Conservation (phyloP, 495 filamentous ascomycete genomes). For the Usnea hakonensis region DNA sequence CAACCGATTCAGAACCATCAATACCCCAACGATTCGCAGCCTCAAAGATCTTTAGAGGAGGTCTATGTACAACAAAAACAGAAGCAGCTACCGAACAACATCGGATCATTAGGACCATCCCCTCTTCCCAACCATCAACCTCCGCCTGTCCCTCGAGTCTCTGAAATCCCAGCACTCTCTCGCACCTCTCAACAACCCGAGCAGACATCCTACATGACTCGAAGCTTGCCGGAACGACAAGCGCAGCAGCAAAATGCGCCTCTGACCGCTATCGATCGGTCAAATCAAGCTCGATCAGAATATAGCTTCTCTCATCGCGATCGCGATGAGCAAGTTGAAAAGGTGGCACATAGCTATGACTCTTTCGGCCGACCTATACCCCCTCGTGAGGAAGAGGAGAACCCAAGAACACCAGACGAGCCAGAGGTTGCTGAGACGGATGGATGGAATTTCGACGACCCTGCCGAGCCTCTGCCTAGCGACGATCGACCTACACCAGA, state of each 20-base stretch:
- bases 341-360: constrained; percentile 51
- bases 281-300: constrained; percentile 36
- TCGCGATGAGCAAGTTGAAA: constrained; percentile 42
- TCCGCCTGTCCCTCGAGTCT: constrained; percentile 36
- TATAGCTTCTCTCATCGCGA: constrained; percentile 20
- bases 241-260: constrained; percentile 34
- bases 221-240: constrained; percentile 33
- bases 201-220: constrained; percentile 23
- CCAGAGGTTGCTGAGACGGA: constrained; percentile 50
- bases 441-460: constrained; percentile 90
- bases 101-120: constrained; percentile 38
- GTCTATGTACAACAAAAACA: constrained; percentile 39
- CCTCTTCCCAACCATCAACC: constrained; percentile 42
- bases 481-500: constrained; percentile 35
- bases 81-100: constrained; percentile 39
- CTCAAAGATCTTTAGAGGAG: constrained; percentile 44
- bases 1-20: constrained; percentile 36
- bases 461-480: constrained; percentile 37
- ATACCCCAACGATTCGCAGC: constrained; percentile 36
- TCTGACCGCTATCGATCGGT: constrained; percentile 33
- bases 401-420: constrained; percentile 26
- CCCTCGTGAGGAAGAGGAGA: constrained; percentile 36
- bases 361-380: constrained; percentile 43
- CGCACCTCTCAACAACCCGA: constrained; percentile 33
- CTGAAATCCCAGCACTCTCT: constrained; percentile 35